phyloP scores from a whole-genome alignment of 805 yeast species.

The Ogataea nonfermentans region DNA sequence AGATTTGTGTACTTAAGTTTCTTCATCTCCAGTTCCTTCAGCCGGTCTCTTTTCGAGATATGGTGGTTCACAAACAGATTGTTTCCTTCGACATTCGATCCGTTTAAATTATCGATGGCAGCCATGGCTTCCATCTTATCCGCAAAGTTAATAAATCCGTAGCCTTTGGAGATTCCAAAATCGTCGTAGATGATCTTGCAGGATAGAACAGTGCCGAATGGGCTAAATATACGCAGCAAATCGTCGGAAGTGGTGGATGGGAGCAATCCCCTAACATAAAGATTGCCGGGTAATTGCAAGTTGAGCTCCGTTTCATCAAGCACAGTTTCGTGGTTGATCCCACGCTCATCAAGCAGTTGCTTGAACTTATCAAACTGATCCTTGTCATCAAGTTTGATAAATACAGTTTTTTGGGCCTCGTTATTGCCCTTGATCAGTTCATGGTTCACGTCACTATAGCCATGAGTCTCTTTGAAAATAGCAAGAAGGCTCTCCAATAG shows the following conservation, averaged over 20 bases:
- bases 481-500: constrained; percentile 19
- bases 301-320: constrained; percentile 19
- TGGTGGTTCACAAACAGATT: constrained; percentile 59
- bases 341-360: constrained; percentile 12
- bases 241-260: constrained; percentile 39
- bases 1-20: constrained; percentile 51
- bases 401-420: constrained; percentile 13
- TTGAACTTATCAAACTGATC: constrained; percentile 17
- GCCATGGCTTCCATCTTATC: constrained; percentile 55
- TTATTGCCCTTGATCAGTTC: constrained; percentile 22
- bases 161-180: constrained; percentile 45
- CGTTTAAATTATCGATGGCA: constrained; percentile 49
- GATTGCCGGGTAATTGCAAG: constrained; percentile 47
- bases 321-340: constrained; percentile 18
- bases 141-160: constrained; percentile 68
- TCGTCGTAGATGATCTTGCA: constrained; percentile 50
- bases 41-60: constrained; percentile 61
- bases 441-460: constrained; percentile 13
- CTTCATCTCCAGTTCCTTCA: constrained; percentile 43
- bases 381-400: constrained; percentile 18
- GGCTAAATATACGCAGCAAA: constrained; percentile 36
- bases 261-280: constrained; percentile 52
- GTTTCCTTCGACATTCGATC: constrained; percentile 28
- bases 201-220: constrained; percentile 42
- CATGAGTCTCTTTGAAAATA: constrained; percentile 16